A percentile compares a stretch with the other conserved stretches of the same genome.
phyloP scores from a whole-genome alignment of 2,329 filamentous ascomycete genomes.

The Fusarium bactridioides region DNA sequence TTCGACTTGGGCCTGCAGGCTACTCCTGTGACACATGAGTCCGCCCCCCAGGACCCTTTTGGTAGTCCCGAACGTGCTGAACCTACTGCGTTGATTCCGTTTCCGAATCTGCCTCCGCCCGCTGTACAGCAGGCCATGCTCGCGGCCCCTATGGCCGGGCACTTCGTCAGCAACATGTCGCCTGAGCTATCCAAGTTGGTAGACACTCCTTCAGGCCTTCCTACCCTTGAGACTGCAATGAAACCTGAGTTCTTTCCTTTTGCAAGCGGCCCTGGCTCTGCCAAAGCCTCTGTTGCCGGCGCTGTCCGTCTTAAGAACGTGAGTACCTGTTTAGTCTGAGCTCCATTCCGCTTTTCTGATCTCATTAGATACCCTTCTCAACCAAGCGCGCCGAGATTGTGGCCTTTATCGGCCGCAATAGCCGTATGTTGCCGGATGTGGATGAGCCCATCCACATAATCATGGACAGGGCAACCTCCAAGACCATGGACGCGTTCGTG shows the following conservation, averaged over 20 bases:
- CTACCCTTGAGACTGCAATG: constrained; percentile 48
- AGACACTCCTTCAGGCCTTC: constrained; percentile 44
- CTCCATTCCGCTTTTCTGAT: background rate
- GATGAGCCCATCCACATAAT: constrained; percentile 69
- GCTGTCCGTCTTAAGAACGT: constrained; percentile 62
- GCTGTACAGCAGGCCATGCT: constrained; percentile 28
- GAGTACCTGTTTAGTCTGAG: constrained; percentile 37
- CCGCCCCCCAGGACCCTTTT: constrained; percentile 30
- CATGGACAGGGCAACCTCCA: constrained; percentile 69
- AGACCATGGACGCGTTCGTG: constrained; percentile 69
- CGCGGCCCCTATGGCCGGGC: background rate
- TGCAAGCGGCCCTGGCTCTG: constrained; percentile 48
- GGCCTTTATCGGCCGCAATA: constrained; percentile 66
- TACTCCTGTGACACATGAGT: background rate
- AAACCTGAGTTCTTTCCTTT: constrained; percentile 56
- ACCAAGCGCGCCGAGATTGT: constrained; percentile 63
- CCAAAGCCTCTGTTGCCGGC: constrained; percentile 46
- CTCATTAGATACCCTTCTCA: constrained; percentile 62
- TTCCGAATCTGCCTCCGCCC: constrained; percentile 9
- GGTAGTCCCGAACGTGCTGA: constrained; percentile 1
- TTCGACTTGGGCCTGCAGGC: constrained; percentile 43
- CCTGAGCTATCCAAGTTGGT: constrained; percentile 50
- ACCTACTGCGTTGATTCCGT: constrained; percentile 6
- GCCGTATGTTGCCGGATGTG: constrained; percentile 61
- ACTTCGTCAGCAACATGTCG: constrained; percentile 46